These are phyloP conservation scores for Suillus weaverae DNA, from an alignment of 768 basidiomycete species.

Conservation along the genomic window DNA sequence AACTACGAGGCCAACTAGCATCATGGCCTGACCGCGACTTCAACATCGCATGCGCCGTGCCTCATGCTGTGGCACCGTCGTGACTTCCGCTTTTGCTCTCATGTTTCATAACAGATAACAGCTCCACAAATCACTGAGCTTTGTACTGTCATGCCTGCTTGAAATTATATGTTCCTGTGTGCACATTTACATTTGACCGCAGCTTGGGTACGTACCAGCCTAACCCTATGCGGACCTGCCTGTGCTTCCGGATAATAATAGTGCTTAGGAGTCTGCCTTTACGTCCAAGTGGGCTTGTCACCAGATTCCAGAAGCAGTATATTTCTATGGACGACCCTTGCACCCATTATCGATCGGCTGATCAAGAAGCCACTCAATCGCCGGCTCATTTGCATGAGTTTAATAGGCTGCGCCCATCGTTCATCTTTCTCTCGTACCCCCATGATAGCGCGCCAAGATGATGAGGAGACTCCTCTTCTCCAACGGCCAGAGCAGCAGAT, in stretches of 20 bases:
- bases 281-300: not conserved
- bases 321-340: not conserved
- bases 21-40: constrained; percentile 93
- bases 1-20: constrained; percentile 82
- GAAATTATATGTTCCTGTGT: not conserved
- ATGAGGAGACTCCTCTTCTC: constrained; percentile 61
- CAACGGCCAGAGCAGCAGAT: constrained; percentile 18
- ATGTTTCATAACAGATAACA: not conserved
- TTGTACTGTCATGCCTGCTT: not conserved
- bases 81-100: not conserved
- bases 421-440: constrained; percentile 16
- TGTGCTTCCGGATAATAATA: not conserved
- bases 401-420: not conserved
- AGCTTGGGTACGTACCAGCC: not conserved
- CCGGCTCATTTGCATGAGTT: not conserved
- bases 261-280: not conserved
- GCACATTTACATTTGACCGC: not conserved
- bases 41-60: constrained; percentile 71
- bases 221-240: not conserved
- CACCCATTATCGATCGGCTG: not conserved
- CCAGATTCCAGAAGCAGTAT: not conserved
- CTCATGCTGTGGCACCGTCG: not conserved
- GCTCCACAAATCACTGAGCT: not conserved
- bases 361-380: not conserved
- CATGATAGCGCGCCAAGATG: constrained; percentile 25